Base-by-base conservation (phyloP, 1,139 yeast species). In the Sugiyamaella neomexicana region DNA sequence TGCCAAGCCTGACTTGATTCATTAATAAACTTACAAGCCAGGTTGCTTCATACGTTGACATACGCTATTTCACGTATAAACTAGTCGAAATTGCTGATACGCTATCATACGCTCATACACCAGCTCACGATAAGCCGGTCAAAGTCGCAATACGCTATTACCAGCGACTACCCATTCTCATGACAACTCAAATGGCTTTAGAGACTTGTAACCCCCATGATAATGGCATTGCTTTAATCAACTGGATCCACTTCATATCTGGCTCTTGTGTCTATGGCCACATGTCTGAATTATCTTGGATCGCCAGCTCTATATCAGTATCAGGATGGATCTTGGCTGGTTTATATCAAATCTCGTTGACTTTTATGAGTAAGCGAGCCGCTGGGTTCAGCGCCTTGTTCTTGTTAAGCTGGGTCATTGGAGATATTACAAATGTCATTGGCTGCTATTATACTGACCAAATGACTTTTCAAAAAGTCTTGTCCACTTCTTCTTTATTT, bases 371-470 rank as follows among this genome's bases (percentile, higher is more conserved):
- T 20, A 63, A 66, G 39, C 62, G 65, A 31, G 67, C 68, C 20
- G 65, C 65, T n/a, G 71, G 72, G n/a, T 68, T 68, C 61, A 62
- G 68, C 52, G 64, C 64, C 6, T 53, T 60, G 43, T 65, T 68
- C 46, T 58, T 68, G 31, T 52, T 56, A 15, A 62, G 70, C 48
- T 68, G 71, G 68, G 64, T 68, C 10, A 42, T 62, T 8, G 72
- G 72, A 23, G 72, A 69, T 41, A 53, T 68, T 23, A 58, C 64
- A 39, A 68, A 68, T 55, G 62, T 67, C 38, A 29, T 67, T 20
- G 72, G 72, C 13, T 65, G 69, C 46, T 63, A 63, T 46, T 61
- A 66, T 56, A 65, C 70, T 15, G 64, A 60, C 45, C 71, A 68
- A 55, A 64, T 68, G 65, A 43, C 57, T n/a, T 68, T 68, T 55